Evolutionary conservation across 345 rosid species (phyloP).

Genomic region (Rhodamnia rubescens): DNA sequence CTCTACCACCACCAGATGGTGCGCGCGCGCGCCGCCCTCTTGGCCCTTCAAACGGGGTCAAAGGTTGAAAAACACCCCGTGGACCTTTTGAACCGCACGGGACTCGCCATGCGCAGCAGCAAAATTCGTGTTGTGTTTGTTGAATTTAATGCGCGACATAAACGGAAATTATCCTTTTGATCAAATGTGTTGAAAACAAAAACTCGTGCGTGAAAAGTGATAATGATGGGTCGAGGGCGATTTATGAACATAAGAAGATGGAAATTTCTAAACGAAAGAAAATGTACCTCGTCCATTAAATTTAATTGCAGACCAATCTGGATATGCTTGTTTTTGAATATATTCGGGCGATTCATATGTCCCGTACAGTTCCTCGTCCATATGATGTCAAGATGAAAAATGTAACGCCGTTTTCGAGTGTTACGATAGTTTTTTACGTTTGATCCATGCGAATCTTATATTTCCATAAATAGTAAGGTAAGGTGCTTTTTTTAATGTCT

Average conservation of each 20-base stretch:
- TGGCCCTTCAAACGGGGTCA: too few relatives aligned
- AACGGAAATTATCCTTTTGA: too few relatives aligned
- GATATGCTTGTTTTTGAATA: neutral
- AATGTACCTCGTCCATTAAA: neutral
- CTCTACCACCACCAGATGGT: neutral
- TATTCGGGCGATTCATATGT: too few relatives aligned
- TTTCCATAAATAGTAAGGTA: neutral
- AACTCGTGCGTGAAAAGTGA: too few relatives aligned
- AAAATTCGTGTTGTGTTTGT: too few relatives aligned
- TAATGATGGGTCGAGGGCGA: too few relatives aligned
- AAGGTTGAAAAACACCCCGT: neutral
- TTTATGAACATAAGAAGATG: too few relatives aligned
- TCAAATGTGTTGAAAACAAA: too few relatives aligned
- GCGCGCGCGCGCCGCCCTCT: too few relatives aligned
- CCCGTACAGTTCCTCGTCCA: rapidly evolving
- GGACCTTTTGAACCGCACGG: neutral
- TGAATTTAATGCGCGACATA: neutral
- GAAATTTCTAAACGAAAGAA: too few relatives aligned
- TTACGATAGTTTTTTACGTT: too few relatives aligned
- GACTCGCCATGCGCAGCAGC: neutral
- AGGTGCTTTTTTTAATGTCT: neutral
- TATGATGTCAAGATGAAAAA: rapidly evolving
- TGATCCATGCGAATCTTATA: neutral
- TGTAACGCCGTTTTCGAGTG: too few relatives aligned
- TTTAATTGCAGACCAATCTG: neutral